phyloP scores from a whole-genome alignment of 2,329 filamentous ascomycete genomes.

The Neopestalotiopsis sp. region DNA sequence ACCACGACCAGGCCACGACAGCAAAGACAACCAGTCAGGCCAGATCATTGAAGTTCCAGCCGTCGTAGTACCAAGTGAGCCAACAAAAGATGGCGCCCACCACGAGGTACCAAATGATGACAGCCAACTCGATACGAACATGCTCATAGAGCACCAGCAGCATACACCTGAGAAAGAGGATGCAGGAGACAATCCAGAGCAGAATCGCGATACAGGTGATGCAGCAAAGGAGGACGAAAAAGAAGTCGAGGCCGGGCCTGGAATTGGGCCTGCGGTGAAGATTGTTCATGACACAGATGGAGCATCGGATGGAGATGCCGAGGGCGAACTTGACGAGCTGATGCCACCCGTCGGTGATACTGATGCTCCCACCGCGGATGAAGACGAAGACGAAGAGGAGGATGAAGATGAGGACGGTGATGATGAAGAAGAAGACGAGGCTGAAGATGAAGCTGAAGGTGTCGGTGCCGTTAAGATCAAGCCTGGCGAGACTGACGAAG shows the following conservation, averaged over 20 bases:
- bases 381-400: slow-evolving; percentile 33
- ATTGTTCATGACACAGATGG: slow-evolving; percentile 41
- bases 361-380: slow-evolving; percentile 17
- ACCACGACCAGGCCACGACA: slow-evolving; percentile 1
- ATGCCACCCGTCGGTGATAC: slow-evolving; percentile 25
- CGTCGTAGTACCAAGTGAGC: not conserved
- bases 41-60: not conserved
- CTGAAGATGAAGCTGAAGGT: slow-evolving; percentile 56
- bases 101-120: not conserved
- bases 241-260: slow-evolving; percentile 25
- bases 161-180: too few species aligned
- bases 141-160: too few species aligned
- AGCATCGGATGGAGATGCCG: slow-evolving; percentile 40
- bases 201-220: slow-evolving; percentile 22
- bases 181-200: too few species aligned
- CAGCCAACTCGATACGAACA: too few species aligned
- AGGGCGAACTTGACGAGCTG: slow-evolving; percentile 28
- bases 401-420: slow-evolving; percentile 33
- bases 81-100: not conserved
- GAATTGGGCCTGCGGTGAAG: slow-evolving; percentile 27
- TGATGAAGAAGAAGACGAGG: slow-evolving; percentile 36
- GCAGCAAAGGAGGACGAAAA: slow-evolving; percentile 34
- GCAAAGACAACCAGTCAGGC: not conserved
- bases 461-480: slow-evolving; percentile 64
- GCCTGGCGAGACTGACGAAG: slow-evolving; percentile 55